Conservation (phyloP, 2,329 filamentous ascomycete genomes). For the Hortaea werneckii region DNA sequence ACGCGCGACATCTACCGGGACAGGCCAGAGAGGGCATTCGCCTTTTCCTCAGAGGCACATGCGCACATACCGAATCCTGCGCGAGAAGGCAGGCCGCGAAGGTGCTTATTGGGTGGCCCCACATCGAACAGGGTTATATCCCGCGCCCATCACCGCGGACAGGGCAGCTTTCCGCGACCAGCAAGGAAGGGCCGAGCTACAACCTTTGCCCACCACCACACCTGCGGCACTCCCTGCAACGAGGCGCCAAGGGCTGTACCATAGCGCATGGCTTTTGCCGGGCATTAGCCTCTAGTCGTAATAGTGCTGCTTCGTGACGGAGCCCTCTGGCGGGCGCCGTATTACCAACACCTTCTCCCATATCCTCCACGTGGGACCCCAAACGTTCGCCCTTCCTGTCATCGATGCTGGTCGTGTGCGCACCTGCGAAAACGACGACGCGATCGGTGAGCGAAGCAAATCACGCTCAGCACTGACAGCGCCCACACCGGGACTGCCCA, state of each 20-base stretch:
- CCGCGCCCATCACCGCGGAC: not conserved
- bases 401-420: not conserved
- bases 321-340: not conserved
- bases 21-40: no score
- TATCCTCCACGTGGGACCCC: not conserved
- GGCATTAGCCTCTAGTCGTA: not conserved
- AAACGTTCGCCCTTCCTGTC: not conserved
- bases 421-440: not conserved
- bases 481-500: not conserved
- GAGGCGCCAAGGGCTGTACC: not conserved
- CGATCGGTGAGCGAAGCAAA: no score
- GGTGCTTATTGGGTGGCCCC: not conserved
- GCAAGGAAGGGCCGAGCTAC: not conserved
- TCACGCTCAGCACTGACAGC: not conserved
- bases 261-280: not conserved
- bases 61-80: no score
- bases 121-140: not conserved
- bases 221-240: no score
- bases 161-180: not conserved
- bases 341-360: not conserved
- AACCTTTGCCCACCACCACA: not conserved
- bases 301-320: not conserved
- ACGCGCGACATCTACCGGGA: no score
- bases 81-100: no score
- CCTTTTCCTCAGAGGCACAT: no score